These are phyloP conservation scores for Globisporangium nodosum DNA, from an alignment of 352 stramenopile genomes.

Conservation along the genomic window DNA sequence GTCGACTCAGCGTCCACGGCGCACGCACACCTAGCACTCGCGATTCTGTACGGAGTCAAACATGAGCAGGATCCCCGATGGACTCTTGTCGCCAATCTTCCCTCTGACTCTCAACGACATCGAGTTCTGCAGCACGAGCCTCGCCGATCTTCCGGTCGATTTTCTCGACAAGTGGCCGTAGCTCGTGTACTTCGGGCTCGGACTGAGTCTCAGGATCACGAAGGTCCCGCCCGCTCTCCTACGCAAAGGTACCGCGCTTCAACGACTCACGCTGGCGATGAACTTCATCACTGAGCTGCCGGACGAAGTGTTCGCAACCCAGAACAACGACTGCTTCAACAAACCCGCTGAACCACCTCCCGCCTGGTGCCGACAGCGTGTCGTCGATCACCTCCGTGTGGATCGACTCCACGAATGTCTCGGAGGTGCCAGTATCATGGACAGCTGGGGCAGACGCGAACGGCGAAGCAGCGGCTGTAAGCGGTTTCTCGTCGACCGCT, in stretches of 20 bases:
- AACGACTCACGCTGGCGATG: neutral
- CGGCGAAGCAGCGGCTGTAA: neutral
- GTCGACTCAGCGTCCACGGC: constrained; percentile 6
- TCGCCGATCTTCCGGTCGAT: neutral
- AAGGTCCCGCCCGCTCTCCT: constrained; percentile 1
- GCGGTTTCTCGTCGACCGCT: neutral
- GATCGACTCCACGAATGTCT: neutral
- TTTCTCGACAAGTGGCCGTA: neutral
- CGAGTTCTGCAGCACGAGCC: constrained; percentile 2
- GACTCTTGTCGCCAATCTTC: neutral
- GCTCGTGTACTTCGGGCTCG: constrained; percentile 4
- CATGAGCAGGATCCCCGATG: neutral
- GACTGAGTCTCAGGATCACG: constrained; percentile 4
- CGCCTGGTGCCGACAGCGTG: neutral
- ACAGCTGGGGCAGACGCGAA: neutral
- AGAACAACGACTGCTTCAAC: constrained; percentile 1
- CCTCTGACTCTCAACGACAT: constrained; percentile 1
- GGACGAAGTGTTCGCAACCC: neutral
- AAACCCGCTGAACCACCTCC: constrained; percentile 9
- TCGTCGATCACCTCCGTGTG: neutral
- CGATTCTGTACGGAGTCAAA: constrained; percentile 7
- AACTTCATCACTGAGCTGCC: neutral
- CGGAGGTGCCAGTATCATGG: neutral
- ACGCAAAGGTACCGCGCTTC: neutral
- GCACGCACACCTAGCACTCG: constrained; percentile 4